phyloP scores from a whole-genome alignment of 495 filamentous ascomycete genomes.

The Pseudotulostoma volvatum region DNA sequence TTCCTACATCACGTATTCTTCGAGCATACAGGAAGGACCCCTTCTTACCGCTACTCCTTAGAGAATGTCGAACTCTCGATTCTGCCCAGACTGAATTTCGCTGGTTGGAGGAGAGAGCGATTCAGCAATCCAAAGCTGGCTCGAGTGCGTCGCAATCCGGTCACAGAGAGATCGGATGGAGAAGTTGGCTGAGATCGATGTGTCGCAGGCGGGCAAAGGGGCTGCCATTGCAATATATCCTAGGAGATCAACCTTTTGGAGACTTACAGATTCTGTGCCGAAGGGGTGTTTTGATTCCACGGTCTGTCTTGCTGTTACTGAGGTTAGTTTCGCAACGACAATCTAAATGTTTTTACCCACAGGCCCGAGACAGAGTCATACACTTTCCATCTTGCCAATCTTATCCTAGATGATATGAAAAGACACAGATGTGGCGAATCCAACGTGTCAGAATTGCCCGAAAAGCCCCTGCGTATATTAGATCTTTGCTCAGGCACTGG shows the following conservation, averaged over 20 bases:
- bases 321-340: not conserved
- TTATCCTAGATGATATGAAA: constrained; percentile 17
- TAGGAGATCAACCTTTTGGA: constrained; percentile 82
- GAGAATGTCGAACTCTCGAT: constrained; percentile 45
- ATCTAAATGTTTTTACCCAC: constrained; percentile 1
- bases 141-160: not conserved
- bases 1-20: constrained; percentile 41
- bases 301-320: constrained; percentile 26
- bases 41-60: constrained; percentile 50
- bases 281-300: constrained; percentile 68
- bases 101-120: constrained; percentile 61
- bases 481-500: constrained; percentile 87
- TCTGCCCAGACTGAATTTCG: constrained; percentile 66
- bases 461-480: constrained; percentile 40
- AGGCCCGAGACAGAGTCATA: constrained; percentile 60
- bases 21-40: constrained; percentile 38
- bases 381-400: constrained; percentile 36
- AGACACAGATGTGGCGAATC: constrained; percentile 1
- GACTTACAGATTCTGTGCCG: constrained; percentile 60
- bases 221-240: constrained; percentile 72
- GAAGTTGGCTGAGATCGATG: constrained; percentile 25
- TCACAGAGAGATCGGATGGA: constrained; percentile 10
- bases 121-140: constrained; percentile 6
- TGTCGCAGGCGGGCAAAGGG: constrained; percentile 45
- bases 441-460: too few relatives aligned